Base-by-base conservation (phyloP, 805 yeast genomes). In the Torulaspora franciscae region DNA sequence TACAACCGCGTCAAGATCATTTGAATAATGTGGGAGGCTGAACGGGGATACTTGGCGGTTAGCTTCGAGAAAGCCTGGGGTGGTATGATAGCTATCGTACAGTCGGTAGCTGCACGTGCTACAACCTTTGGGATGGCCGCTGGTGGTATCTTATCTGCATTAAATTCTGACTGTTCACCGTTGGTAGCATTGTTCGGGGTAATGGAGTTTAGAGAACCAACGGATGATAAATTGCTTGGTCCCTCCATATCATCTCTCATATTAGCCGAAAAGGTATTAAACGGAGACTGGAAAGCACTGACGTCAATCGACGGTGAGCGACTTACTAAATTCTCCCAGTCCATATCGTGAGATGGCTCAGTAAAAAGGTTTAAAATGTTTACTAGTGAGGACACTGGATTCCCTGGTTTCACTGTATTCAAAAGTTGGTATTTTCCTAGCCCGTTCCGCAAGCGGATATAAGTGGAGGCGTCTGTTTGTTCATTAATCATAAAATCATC, bases 11-110 rank as follows among this genome's bases (percentile, higher is more conserved):
- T 83, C 45, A 91, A 68, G 19, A 91, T 87, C 79, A 91, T 89
- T 56, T 95, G 96, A 10, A 91, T 91, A 25, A 93, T 90, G 63
- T 90, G 96, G 0, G 96, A 86, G 0, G 96, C 83, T 0, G 96
- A 86, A 50, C 85, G 79, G 5, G 98, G 98, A 59, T 81, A 87
- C 55, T 81, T 85, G 25, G 70, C 61, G 6, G 85, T 82, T 32
- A 91, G 74, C 43, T 84, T 71, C 44, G 77, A 74, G 55, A 91
- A 93, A 0, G 97, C 85, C 42, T 79, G 81, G 1, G 82, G 79
- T 0, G 99, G 99, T 11, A 91, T 90, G 29, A 91, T 84, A 0
- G 98, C 95, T 43, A 91, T 84, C 0, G 98, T 90, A 27, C 95
- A 85, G 32, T 77, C 79, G 2, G 72, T 68, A 6, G 77, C 75